phyloP scores from a whole-genome alignment of 345 rosid genomes.

The Dimocarpus longan region DNA sequence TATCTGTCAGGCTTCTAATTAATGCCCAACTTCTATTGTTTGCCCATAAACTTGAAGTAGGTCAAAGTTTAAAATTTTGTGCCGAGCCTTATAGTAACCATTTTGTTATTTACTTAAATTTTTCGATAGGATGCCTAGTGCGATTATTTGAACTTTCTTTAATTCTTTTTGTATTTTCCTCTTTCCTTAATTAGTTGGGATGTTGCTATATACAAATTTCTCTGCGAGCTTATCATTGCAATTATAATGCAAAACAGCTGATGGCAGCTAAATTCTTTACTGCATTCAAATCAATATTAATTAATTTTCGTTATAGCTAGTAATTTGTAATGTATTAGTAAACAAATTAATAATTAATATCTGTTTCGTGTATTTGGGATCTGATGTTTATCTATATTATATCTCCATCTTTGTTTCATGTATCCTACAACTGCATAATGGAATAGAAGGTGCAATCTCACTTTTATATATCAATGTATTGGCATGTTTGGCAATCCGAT shows the following conservation, averaged over 20 bases:
- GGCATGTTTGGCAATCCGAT: neutral
- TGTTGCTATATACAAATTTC: neutral
- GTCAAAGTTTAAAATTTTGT: neutral
- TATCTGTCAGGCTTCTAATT: neutral
- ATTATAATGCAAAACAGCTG: neutral
- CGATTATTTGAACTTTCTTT: neutral
- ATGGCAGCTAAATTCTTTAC: neutral
- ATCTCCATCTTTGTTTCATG: neutral
- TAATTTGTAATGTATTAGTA: no score
- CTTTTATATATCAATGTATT: neutral
- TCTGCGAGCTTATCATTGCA: neutral
- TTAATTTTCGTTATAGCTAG: neutral
- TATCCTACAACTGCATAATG: neutral
- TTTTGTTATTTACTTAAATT: neutral
- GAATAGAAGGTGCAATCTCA: neutral
- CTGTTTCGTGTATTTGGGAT: neutral
- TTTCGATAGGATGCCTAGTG: neutral
- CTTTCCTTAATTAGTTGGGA: neutral
- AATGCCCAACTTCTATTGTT: neutral
- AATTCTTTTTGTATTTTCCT: neutral
- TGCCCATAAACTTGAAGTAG: neutral
- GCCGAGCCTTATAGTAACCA: neutral
- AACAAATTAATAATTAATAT: neutral
- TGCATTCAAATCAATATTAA: neutral
- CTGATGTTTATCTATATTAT: neutral